Conservation (phyloP, 176 grass and related monocot species). For the Elymus sibiricus region DNA sequence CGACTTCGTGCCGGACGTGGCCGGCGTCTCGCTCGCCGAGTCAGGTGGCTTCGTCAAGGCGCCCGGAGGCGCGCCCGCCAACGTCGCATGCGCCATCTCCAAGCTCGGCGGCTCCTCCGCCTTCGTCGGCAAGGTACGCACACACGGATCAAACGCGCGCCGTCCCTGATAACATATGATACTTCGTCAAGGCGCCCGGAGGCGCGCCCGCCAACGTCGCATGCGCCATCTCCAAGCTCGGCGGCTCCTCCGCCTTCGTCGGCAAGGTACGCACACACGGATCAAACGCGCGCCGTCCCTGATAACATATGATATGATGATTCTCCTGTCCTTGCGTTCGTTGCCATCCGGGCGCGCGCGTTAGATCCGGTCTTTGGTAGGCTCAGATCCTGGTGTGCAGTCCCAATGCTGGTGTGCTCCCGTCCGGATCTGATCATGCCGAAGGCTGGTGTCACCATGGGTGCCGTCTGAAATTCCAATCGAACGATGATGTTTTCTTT, state of each 20-base stretch:
- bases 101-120: conserved; percentile 74
- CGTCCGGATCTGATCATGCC: neutral
- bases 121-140: conserved; percentile 82
- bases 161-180: too few species aligned
- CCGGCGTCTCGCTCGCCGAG: conserved; percentile 74
- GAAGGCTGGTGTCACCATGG: too few species aligned
- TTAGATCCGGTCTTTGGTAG: neutral
- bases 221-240: conserved; percentile 71
- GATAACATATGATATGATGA: neutral
- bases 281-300: too few species aligned
- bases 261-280: conserved; percentile 51
- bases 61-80: conserved; percentile 74
- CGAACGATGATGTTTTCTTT: neutral
- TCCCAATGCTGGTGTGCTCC: too few species aligned
- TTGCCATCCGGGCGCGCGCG: neutral
- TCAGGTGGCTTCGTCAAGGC: conserved; percentile 84
- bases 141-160: fast-evolving
- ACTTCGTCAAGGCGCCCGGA: conserved; percentile 80
- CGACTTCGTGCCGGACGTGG: conserved; percentile 78
- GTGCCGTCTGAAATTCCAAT: neutral
- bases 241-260: conserved; percentile 66
- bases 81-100: conserved; percentile 71
- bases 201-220: conserved; percentile 90
- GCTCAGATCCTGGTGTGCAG: too few species aligned
- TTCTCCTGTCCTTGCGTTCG: neutral